phyloP scores from a whole-genome alignment of 768 basidiomycete species.

The Phlegmacium glaucopus region DNA sequence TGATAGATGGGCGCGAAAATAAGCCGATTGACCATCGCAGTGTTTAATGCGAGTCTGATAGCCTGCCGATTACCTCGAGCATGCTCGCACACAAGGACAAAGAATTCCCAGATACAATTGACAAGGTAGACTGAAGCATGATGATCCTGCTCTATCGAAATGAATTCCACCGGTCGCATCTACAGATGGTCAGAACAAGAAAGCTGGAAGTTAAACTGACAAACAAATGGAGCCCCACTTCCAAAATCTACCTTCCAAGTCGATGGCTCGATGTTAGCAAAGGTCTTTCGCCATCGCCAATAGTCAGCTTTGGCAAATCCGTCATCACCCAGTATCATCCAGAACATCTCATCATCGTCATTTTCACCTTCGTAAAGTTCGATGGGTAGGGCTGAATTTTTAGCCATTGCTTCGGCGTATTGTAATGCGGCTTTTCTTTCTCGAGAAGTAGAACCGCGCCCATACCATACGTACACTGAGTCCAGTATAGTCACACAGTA shows the following conservation, averaged over 20 bases:
- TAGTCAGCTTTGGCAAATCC: constrained; percentile 77
- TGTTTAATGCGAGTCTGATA: constrained; percentile 58
- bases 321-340: constrained; percentile 80
- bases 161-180: constrained; percentile 43
- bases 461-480: constrained; percentile 79
- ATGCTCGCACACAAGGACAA: constrained; percentile 64
- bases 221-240: constrained; percentile 36
- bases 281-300: constrained; percentile 67
- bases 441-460: constrained; percentile 55
- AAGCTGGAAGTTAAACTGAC: constrained; percentile 12
- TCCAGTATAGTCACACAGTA: constrained; percentile 73
- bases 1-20: neutral
- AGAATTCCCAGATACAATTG: constrained; percentile 80
- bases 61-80: constrained; percentile 59
- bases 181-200: constrained; percentile 22
- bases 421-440: constrained; percentile 62
- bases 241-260: constrained; percentile 57
- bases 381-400: constrained; percentile 35
- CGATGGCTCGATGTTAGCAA: constrained; percentile 40
- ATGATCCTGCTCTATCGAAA: constrained; percentile 36
- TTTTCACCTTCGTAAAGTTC: constrained; percentile 66
- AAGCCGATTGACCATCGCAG: constrained; percentile 46
- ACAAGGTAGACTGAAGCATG: constrained; percentile 57
- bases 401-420: constrained; percentile 52
- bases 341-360: constrained; percentile 76